Percentiles rank a stretch among this genome's conserved stretches.
phyloP scores from a whole-genome alignment of 1,139 yeast genomes.

The Maudiozyma humilis region DNA sequence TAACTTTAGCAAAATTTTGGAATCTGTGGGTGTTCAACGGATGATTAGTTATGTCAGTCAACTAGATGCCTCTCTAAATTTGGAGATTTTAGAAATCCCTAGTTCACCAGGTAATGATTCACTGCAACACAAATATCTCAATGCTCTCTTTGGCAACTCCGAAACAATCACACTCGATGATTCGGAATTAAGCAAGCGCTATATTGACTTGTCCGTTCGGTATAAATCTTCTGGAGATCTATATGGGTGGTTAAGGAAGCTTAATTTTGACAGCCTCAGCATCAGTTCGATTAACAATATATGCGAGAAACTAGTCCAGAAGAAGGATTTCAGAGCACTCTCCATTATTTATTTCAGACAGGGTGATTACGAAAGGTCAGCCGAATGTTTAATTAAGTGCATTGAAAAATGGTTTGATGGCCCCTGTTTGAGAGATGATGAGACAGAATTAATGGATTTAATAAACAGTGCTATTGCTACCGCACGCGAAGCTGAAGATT shows the following conservation, averaged over 20 bases:
- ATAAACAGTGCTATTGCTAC: constrained; percentile 13
- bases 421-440: constrained; percentile 4
- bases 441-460: constrained; percentile 9
- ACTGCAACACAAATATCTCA: constrained; percentile 16
- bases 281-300: constrained; percentile 7
- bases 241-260: constrained; percentile 13
- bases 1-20: constrained; percentile 11
- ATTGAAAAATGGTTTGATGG: constrained; percentile 14
- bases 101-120: constrained; percentile 2
- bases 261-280: constrained; percentile 14
- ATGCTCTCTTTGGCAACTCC: constrained; percentile 11
- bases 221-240: constrained; percentile 9
- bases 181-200: constrained; percentile 12
- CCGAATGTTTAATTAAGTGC: constrained; percentile 14
- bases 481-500: constrained; percentile 7
- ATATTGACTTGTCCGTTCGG: constrained; percentile 16
- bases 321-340: constrained; percentile 15
- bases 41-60: constrained; percentile 13
- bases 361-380: constrained; percentile 14
- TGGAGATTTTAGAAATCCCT: constrained; percentile 7
- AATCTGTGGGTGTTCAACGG: constrained; percentile 6
- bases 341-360: constrained; percentile 16
- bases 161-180: not conserved
- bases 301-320: constrained; percentile 7
- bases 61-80: constrained; percentile 19